Evolutionary conservation across 257 asterid species (phyloP).

Genomic region (Euphrasia confusa): DNA sequence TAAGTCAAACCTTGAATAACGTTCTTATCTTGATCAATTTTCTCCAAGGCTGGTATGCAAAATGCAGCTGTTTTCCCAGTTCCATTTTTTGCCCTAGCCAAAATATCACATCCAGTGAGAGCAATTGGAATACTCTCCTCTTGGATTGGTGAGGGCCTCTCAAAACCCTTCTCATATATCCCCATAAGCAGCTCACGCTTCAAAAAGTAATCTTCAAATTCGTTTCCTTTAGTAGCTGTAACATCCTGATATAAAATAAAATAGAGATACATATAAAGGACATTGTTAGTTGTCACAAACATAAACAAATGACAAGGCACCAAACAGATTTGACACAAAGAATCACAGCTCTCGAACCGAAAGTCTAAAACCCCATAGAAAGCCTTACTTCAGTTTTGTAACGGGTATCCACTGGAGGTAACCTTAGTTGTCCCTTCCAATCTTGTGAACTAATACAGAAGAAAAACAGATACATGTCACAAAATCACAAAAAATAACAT

Average conservation of each 20-base stretch:
- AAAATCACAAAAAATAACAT: not conserved
- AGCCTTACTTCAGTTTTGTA: conserved; percentile 61
- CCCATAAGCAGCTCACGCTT: conserved; percentile 87
- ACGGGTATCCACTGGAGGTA: conserved; percentile 60
- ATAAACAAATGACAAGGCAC: conserved; percentile 5
- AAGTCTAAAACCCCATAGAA: not conserved
- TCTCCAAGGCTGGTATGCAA: conserved; percentile 74
- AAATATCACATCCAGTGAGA: conserved; percentile 71
- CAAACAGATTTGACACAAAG: not conserved
- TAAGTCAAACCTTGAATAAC: conserved; percentile 57
- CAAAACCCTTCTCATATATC: conserved; percentile 81
- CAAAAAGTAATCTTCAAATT: conserved; percentile 80
- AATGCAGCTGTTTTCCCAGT: conserved; percentile 88
- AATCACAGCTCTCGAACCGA: conserved; percentile 7
- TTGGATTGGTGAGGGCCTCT: conserved; percentile 78
- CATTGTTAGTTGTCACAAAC: not conserved
- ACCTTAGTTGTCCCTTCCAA: conserved; percentile 59
- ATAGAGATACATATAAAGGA: conserved; percentile 4
- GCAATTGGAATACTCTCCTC: conserved; percentile 87
- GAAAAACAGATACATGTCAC: conserved; percentile 10
- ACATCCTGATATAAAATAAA: conserved; percentile 50
- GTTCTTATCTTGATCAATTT: conserved; percentile 63
- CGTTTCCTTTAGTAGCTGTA: conserved; percentile 84
- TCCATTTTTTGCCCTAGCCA: conserved; percentile 87
- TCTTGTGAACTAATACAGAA: conserved; percentile 48